Evolutionary conservation across 257 asterid species (phyloP), one percentile per base, ranked within the genome.

Genomic region (Nicotiana benthamiana): DNA sequence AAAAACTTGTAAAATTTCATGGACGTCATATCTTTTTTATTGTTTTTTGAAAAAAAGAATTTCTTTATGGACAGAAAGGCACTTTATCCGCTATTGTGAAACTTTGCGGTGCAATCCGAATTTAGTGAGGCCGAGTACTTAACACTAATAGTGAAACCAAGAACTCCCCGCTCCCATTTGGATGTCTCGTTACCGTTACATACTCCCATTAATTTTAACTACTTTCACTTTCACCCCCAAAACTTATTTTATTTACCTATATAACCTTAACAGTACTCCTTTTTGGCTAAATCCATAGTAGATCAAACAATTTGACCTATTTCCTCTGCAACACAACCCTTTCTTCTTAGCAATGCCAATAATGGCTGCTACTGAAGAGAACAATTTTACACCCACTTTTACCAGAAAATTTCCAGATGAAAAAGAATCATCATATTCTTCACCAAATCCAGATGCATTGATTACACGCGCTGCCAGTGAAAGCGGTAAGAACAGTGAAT

Each of bases 391-490:
- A n/a, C 18, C 75, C 9, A 1, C 3, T 40, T 40, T 40, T 40
- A 40, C 48, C 48, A 51, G 17, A 12, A 51, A 51, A 12, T 51
- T 4, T 12, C 56, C 56, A 51, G 6, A 40, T 16, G 10, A 52
- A 52, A 52, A n/a, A 67, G 3, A 30, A 32, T 22, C 28, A n/a
- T 52, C 75, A 67, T 34, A 9, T 66, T 52, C 75, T 15, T 63
- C 24, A 32, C 52, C 9, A 32, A 66, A 66, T 66, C 53, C 27
- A 20, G 30, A 82, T 80, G 87, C 91, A 83, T 84, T 87, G 89
- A 90, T 10, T 22, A 0, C 32, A 70, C 59, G 56, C 40, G 8
- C 36, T 36, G 3, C 32, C 20, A 10, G 30, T 7, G 40, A 16
- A 1, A n/a, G 28, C 20, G 22, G 77, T 2, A 72, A 30, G 65